Evolutionary conservation across 371 early-diverging fungal species (phyloP).

Genomic region (Mortierella sp.): DNA sequence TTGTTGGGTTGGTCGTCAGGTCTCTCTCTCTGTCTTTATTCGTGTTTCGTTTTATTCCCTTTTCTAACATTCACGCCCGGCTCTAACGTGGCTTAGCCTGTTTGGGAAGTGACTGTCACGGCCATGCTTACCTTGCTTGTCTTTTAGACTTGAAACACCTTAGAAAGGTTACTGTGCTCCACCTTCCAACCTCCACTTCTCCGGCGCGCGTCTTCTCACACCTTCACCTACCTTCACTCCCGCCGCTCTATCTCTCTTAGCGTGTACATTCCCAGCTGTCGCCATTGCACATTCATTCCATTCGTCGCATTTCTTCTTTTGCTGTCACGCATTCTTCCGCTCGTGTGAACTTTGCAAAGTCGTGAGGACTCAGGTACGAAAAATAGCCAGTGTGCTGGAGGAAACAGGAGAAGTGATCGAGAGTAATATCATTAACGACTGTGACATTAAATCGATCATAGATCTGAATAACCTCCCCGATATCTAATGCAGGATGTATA

Average conservation of each 20-base stretch:
- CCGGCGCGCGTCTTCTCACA: neutral
- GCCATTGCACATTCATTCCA: neutral
- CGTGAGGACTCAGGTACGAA: neutral
- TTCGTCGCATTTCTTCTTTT: no score
- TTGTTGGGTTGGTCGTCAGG: neutral
- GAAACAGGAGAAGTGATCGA: neutral
- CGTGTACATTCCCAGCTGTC: neutral
- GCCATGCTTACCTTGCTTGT: neutral
- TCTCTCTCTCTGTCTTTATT: neutral
- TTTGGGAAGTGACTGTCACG: neutral
- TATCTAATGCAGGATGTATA: constrained; percentile 46
- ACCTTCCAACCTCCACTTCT: neutral
- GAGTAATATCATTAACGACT: neutral
- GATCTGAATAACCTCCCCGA: neutral
- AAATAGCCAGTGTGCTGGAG: neutral
- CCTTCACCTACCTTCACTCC: neutral
- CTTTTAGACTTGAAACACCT: neutral
- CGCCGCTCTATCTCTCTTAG: neutral
- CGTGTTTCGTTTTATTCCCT: neutral
- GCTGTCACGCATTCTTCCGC: neutral
- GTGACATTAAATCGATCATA: neutral
- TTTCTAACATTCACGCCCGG: neutral
- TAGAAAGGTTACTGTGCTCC: neutral
- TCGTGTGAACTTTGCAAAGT: neutral
- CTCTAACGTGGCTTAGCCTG: neutral